A percentile compares a stretch with the other conserved stretches of the same genome.
phyloP scores from a whole-genome alignment of 768 basidiomycete genomes.

The Lactarius psammicola region DNA sequence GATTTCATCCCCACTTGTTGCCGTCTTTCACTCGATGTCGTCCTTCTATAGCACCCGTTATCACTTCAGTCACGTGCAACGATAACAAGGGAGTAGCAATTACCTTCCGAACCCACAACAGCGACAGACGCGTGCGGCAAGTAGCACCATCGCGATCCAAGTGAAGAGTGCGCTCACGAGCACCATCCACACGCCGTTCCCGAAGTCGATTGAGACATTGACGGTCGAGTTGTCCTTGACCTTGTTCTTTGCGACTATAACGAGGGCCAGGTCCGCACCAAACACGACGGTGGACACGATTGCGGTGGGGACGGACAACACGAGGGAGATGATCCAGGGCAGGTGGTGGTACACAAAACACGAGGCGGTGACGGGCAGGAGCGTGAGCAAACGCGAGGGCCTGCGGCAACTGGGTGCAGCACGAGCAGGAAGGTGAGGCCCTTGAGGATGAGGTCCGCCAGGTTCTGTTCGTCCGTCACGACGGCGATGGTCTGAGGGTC shows the following conservation, averaged over 20 bases:
- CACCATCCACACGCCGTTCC: conserved; percentile 77
- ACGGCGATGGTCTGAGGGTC: conserved; percentile 41
- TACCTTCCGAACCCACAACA: conserved; percentile 50
- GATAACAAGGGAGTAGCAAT: neutral
- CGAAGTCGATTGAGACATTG: conserved; percentile 50
- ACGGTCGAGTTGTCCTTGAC: conserved; percentile 42
- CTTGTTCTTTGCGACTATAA: conserved; percentile 50
- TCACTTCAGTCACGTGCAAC: neutral
- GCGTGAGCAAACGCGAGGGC: conserved; percentile 53
- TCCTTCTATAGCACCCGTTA: neutral
- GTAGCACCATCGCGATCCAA: conserved; percentile 60
- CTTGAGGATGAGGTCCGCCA: conserved; percentile 50
- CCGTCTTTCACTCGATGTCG: neutral
- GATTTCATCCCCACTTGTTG: neutral
- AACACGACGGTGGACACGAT: conserved; percentile 55
- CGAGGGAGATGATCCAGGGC: conserved; percentile 54
- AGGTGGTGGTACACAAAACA: conserved; percentile 46
- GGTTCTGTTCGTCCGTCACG: conserved; percentile 44
- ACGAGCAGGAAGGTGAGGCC: conserved; percentile 51
- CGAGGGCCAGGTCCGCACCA: conserved; percentile 61
- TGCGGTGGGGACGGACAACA: conserved; percentile 55
- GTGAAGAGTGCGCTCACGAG: conserved; percentile 51
- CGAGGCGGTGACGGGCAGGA: conserved; percentile 37
- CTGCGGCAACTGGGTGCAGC: conserved; percentile 66
- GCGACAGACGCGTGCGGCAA: conserved; percentile 62